Conservation (phyloP, 768 basidiomycete genomes). For the Leccinellum luteum region DNA sequence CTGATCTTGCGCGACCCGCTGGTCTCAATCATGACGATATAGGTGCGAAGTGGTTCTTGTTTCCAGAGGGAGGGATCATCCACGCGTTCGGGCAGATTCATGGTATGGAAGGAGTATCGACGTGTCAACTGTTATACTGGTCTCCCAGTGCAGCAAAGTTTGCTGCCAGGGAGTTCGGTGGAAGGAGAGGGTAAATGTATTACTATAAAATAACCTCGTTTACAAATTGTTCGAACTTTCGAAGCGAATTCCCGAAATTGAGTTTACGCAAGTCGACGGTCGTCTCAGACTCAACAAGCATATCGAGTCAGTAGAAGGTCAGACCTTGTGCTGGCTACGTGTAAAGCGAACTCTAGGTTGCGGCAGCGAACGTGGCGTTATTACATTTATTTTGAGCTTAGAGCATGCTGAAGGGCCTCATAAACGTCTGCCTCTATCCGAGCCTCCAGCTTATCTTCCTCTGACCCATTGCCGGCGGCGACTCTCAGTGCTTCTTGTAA, state of each 20-base stretch:
- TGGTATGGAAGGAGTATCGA: background rate
- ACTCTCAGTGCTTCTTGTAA: constrained; percentile 87
- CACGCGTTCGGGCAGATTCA: constrained; percentile 16
- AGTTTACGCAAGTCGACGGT: background rate
- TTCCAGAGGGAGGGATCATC: constrained; percentile 22
- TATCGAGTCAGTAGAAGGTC: background rate
- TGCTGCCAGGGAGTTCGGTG: background rate
- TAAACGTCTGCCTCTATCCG: constrained; percentile 95
- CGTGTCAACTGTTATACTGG: no score
- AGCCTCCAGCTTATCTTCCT: constrained; percentile 92
- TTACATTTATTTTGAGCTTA: constrained; percentile 46
- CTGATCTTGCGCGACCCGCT: background rate
- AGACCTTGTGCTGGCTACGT: background rate
- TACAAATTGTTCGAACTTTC: background rate
- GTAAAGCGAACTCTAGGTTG: constrained; percentile 14
- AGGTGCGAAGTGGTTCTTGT: constrained; percentile 19
- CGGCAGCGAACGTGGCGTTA: background rate
- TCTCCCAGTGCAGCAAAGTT: background rate
- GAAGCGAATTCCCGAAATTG: background rate
- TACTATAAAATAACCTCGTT: background rate
- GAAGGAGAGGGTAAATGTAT: background rate
- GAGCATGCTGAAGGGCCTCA: constrained; percentile 88
- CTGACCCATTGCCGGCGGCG: constrained; percentile 77
- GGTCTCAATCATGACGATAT: background rate
- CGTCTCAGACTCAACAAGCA: background rate